Base-by-base conservation (phyloP, 148 eudicot species). In the Agrostemma githago region DNA sequence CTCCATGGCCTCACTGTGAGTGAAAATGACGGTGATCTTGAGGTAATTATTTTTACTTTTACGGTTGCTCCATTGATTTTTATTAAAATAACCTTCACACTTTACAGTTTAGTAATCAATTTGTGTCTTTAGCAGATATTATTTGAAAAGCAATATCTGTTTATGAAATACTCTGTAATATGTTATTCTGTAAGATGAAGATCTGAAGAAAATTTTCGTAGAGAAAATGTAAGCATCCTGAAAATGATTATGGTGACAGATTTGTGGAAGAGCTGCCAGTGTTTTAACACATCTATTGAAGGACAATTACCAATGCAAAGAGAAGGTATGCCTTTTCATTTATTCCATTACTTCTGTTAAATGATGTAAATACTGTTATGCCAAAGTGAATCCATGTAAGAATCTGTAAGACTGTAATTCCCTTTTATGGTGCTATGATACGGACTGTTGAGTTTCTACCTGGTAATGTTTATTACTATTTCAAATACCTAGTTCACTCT, bases 11-110 rank as follows among this genome's bases (percentile, higher is more conserved):
- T 95, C 75, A 81, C 89, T 8, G 63, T 82, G 82, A 87, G 88
- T 78, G 98, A 94, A 89, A 87, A 72, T 69, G 91, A 89, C 80
- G 95, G 98, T n/a, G 95, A 93, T 76, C 90, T 93, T 71, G 98
- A 93, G 97, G 98, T 93, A 83, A 61, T 58, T 61, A 53, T 21
- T 34, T 19, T 42, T 8, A 21, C 3, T 69, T 15, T 66, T 70
- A 10, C 20, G 20, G 10, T 15, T 34, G 8, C 42, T 40, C 66
- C 19, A 10, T 26, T 20, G 26, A n/a, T 40, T 40, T 58, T 19
- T 34, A 48, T 14, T 26, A 26, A 40, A 41, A 59, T 42, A 62
- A 54, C 51, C 65, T 38, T 66, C 59, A 40, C 70, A 68, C 64
- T 44, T 41, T n/a, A 16, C 19, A 70, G 3, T 14, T 38, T 57